Evolutionary conservation across 2,329 filamentous ascomycete genomes (phyloP), one percentile per base, ranked within the genome.

Genomic region (Fusarium equiseti): DNA sequence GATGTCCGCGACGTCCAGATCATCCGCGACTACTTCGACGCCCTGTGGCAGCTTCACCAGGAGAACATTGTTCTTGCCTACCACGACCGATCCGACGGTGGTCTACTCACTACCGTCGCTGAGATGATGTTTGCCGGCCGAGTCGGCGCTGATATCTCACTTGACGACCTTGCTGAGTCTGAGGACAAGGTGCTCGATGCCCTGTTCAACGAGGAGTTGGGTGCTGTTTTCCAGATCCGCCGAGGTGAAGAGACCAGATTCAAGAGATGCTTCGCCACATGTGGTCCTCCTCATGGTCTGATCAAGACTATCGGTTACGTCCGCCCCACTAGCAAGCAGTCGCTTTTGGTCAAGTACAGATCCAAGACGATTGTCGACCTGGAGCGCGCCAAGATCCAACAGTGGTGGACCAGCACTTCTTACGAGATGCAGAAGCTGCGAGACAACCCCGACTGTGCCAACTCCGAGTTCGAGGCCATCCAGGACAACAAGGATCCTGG

Each of bases 61-160:
- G 81, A 85, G 81, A 82, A 83, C 45, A 81, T 87, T 42, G 95
- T 98, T 13, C 88, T 98, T 24, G 95, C 95, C 6, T 98, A 98
- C 79, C 96, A 98, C 79, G 96, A 98, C 81, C 88, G 92, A 49
- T 98, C 94, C 0, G 95, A 98, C 79, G 96, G 95, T 79, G 96
- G 96, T 76, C 84, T 98, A 12, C 89, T 98, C 78, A 96, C 95
- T 2, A 95, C 95, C 8, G 83, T 98, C 35, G 93, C 91, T 5
- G 96, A 99, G 82, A 98, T 98, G 96, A 97, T 97, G 89, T 98
- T 98, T 79, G 95, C 96, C 32, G 96, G 96, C 29, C 92, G 95
- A 59, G 97, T 93, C 76, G 96, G 95, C 66, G 87, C 94, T 31
- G 92, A 97, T 73, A 85, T 98, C 64, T 92, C 93, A 85, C 85